Conservation (phyloP, 371 early-diverging fungal species). For the Apophysomyces ossiformis region DNA sequence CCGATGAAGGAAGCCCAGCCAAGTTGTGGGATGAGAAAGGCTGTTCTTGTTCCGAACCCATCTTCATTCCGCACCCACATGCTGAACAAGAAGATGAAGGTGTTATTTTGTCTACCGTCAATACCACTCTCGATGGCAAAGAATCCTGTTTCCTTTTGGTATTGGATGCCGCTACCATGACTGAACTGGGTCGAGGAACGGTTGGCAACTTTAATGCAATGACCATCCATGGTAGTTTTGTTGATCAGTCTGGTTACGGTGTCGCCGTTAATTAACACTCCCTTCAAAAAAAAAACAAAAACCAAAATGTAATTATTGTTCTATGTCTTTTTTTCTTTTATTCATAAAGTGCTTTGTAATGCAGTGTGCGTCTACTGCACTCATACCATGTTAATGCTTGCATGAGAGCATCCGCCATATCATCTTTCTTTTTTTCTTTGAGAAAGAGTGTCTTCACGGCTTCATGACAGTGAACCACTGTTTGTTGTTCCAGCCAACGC, state of each 20-base stretch:
- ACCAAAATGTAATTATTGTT: too few relatives aligned
- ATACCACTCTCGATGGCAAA: constrained; percentile 33
- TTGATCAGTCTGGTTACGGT: constrained; percentile 39
- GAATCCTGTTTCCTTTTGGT: constrained; percentile 63
- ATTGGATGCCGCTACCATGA: constrained; percentile 62
- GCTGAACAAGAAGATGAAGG: constrained; percentile 69
- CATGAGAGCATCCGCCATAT: constrained; percentile 73
- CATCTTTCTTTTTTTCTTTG: constrained; percentile 69
- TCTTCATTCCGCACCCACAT: constrained; percentile 63
- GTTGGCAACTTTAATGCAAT: constrained; percentile 48
- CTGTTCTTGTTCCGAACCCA: constrained; percentile 71
- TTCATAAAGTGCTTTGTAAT: neutral
- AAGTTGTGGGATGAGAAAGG: constrained; percentile 55
- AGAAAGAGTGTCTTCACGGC: constrained; percentile 43
- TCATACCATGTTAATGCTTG: constrained; percentile 72
- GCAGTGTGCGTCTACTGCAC: constrained; percentile 51
- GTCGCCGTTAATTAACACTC: constrained; percentile 41
- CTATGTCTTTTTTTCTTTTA: neutral
- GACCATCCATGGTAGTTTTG: constrained; percentile 53
- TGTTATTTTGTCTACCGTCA: constrained; percentile 63
- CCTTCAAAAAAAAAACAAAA: too few relatives aligned
- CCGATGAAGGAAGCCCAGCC: constrained; percentile 32
- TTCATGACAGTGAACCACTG: constrained; percentile 23
- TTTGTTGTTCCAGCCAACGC: constrained; percentile 34
- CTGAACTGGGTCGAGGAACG: constrained; percentile 61